These are phyloP conservation scores for Pleurotus djamor DNA, from an alignment of 768 basidiomycete species.

Conservation along the genomic window DNA sequence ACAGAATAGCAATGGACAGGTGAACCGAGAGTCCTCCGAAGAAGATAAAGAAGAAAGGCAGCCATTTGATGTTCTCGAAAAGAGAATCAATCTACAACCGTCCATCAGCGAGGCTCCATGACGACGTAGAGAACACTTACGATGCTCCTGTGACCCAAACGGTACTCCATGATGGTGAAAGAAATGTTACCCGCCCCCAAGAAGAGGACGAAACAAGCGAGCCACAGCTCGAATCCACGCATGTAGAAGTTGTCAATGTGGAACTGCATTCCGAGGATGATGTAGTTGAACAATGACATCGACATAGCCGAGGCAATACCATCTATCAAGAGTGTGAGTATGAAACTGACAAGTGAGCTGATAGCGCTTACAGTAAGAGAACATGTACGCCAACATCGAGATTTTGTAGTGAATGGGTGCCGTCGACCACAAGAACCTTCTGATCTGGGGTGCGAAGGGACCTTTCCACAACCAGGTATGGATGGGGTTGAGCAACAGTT, in stretches of 20 bases:
- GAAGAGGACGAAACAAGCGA: constrained; percentile 78
- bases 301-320: constrained; percentile 70
- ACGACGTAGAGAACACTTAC: constrained; percentile 70
- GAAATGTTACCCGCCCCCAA: constrained; percentile 74
- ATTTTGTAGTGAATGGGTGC: constrained; percentile 84
- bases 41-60: constrained; percentile 81
- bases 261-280: constrained; percentile 68
- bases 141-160: constrained; percentile 64
- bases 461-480: constrained; percentile 74
- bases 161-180: constrained; percentile 73
- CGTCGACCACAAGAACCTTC: constrained; percentile 70
- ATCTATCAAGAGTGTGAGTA: constrained; percentile 23
- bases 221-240: constrained; percentile 78
- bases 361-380: constrained; percentile 38
- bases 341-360: constrained; percentile 10
- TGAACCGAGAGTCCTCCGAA: constrained; percentile 76
- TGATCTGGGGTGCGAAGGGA: constrained; percentile 75
- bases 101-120: constrained; percentile 21
- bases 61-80: constrained; percentile 59
- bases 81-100: constrained; percentile 21
- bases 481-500: constrained; percentile 85
- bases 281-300: constrained; percentile 70
- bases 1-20: constrained; percentile 62
- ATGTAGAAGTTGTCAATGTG: constrained; percentile 74
- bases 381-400: constrained; percentile 70